A percentile compares a stretch with the other conserved stretches of the same genome.
phyloP scores from a whole-genome alignment of 441 rosid genomes.

The Populus hybrid region DNA sequence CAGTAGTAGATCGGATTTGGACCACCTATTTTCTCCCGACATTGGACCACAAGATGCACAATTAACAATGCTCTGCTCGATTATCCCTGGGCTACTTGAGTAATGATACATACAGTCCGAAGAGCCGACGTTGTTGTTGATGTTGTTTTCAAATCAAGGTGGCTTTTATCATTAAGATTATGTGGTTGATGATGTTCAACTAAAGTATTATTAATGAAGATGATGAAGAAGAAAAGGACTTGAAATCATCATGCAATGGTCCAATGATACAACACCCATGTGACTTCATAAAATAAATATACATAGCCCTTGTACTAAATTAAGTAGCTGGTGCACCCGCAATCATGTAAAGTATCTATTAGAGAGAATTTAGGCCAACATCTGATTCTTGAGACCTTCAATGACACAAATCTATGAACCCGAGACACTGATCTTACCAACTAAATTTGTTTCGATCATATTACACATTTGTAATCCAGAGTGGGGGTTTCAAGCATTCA shows the following conservation, averaged over 20 bases:
- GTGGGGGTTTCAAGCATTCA: neutral
- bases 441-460: no score
- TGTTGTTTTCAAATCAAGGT: conserved; percentile 13
- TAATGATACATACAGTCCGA: neutral
- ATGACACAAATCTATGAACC: conserved; percentile 14
- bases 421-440: neutral
- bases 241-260: conserved; percentile 33
- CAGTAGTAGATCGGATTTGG: neutral
- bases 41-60: neutral
- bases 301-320: neutral
- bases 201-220: conserved; percentile 6
- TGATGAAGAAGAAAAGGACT: conserved; percentile 19
- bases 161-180: conserved; percentile 19
- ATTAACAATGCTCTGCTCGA: no score
- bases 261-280: conserved; percentile 57
- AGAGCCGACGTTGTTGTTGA: neutral
- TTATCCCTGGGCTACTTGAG: neutral
- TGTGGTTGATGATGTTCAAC: conserved; percentile 10
- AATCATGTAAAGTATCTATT: conserved; percentile 4
- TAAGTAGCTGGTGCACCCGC: conserved; percentile 15
- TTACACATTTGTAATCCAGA: neutral
- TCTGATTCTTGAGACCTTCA: conserved; percentile 11
- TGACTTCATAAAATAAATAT: conserved; percentile 34
- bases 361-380: neutral
- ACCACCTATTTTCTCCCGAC: conserved; percentile 9